Evolutionary conservation across 352 stramenopile species (phyloP).

Genomic region (Blastocystis sp.): DNA sequence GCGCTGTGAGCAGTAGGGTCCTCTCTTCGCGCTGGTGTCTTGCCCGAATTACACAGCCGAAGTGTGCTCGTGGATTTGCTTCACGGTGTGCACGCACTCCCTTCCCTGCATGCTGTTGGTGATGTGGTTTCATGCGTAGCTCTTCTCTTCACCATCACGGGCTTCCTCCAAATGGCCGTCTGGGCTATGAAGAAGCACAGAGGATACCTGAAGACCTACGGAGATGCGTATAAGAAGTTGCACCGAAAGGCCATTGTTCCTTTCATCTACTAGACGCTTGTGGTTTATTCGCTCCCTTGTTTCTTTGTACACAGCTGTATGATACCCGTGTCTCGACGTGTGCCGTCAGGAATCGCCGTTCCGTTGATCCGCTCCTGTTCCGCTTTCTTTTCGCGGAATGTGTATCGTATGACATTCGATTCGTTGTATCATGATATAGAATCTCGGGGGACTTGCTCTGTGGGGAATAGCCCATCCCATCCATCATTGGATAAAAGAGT

Average conservation of each 20-base stretch:
- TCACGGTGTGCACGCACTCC: constrained; percentile 83
- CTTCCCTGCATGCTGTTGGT: constrained; percentile 78
- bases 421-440: too few relatives aligned
- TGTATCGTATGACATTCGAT: too few relatives aligned
- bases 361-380: constrained; percentile 23
- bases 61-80: constrained; percentile 86
- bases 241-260: constrained; percentile 84
- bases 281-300: too few relatives aligned
- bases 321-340: too few relatives aligned
- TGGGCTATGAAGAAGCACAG: constrained; percentile 87
- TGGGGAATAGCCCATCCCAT: too few relatives aligned
- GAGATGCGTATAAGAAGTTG: constrained; percentile 86
- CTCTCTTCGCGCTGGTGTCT: constrained; percentile 84
- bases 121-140: constrained; percentile 44
- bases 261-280: constrained; percentile 84
- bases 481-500: background rate
- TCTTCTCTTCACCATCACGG: constrained; percentile 84
- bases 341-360: too few relatives aligned
- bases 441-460: too few relatives aligned
- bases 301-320: too few relatives aligned
- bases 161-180: constrained; percentile 86
- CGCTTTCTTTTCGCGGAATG: constrained; percentile 38
- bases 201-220: constrained; percentile 85
- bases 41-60: constrained; percentile 90
- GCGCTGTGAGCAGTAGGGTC: constrained; percentile 6